Percentiles rank a stretch among this genome's conserved stretches.
Conservation (phyloP, 805 yeast genomes). For the Teunomyces panamensis region DNA sequence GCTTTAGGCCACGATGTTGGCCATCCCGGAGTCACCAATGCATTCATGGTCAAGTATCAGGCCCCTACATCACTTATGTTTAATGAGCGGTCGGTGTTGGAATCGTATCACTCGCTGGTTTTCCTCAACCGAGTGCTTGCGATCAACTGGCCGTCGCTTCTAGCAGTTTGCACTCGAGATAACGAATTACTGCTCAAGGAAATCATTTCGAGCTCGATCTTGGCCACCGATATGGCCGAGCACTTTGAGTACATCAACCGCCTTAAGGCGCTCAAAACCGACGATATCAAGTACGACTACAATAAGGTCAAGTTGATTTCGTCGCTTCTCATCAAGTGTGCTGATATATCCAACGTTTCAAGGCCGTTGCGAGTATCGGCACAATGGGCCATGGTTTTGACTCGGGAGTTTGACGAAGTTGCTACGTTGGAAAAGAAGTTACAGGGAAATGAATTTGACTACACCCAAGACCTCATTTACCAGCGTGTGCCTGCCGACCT, state of each 20-base stretch:
- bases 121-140: conserved; percentile 44
- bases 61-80: conserved; percentile 66
- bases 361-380: conserved; percentile 72
- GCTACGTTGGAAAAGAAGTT: conserved; percentile 44
- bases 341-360: conserved; percentile 92
- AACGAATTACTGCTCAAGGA: conserved; percentile 18
- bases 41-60: conserved; percentile 54
- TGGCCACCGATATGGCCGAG: conserved; percentile 86
- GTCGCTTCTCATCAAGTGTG: conserved; percentile 81
- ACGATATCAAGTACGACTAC: conserved; percentile 14
- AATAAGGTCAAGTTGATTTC: conserved; percentile 46
- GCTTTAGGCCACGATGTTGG: conserved; percentile 95
- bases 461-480: conserved; percentile 18
- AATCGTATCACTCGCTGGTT: conserved; percentile 73
- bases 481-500: conserved; percentile 37
- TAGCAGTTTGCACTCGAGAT: conserved; percentile 34
- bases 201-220: conserved; percentile 34
- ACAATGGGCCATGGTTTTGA: conserved; percentile 82
- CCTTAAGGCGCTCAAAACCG: conserved; percentile 30
- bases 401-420: conserved; percentile 74
- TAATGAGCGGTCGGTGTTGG: conserved; percentile 69
- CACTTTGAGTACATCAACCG: conserved; percentile 70
- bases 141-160: conserved; percentile 37
- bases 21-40: conserved; percentile 94
- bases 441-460: conserved; percentile 5